Percentiles rank a stretch among this genome's conserved stretches.
phyloP scores from a whole-genome alignment of 176 grass and related monocot genomes.

The Secale cereale region DNA sequence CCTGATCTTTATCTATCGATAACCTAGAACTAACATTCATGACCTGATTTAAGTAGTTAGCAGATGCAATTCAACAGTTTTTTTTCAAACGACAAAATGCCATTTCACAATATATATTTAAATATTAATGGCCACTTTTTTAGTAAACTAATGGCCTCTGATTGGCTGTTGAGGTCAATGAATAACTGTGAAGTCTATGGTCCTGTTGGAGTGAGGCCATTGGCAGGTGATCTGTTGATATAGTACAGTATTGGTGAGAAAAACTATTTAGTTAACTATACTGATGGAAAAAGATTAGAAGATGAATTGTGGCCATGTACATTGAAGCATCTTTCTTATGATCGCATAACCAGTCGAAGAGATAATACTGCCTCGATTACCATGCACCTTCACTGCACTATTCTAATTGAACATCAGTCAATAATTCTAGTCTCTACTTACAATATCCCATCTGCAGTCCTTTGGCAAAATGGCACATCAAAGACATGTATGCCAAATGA shows the following conservation, averaged over 20 bases:
- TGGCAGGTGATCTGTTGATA: background rate
- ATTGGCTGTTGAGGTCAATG: background rate
- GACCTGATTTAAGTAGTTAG: constrained; percentile 1
- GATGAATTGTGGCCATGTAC: background rate
- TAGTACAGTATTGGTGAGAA: background rate
- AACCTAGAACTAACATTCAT: too few relatives aligned
- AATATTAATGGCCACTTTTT: background rate
- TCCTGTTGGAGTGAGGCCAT: background rate
- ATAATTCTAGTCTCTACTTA: background rate
- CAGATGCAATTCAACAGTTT: background rate
- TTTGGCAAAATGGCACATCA: background rate
- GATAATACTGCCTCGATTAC: constrained; percentile 4
- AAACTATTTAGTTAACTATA: background rate
- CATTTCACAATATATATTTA: background rate
- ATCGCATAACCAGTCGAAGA: background rate
- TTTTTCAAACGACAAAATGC: background rate
- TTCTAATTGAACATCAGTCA: background rate
- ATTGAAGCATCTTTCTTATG: background rate
- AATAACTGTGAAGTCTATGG: background rate
- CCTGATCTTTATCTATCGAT: background rate
- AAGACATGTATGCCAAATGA: constrained; percentile 19
- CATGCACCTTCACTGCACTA: background rate
- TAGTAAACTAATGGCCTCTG: background rate
- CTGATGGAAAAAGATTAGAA: background rate
- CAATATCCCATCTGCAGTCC: background rate